These are phyloP conservation scores for Penicillium thymicola DNA, from an alignment of 2,329 filamentous ascomycete genomes.

Conservation along the genomic window DNA sequence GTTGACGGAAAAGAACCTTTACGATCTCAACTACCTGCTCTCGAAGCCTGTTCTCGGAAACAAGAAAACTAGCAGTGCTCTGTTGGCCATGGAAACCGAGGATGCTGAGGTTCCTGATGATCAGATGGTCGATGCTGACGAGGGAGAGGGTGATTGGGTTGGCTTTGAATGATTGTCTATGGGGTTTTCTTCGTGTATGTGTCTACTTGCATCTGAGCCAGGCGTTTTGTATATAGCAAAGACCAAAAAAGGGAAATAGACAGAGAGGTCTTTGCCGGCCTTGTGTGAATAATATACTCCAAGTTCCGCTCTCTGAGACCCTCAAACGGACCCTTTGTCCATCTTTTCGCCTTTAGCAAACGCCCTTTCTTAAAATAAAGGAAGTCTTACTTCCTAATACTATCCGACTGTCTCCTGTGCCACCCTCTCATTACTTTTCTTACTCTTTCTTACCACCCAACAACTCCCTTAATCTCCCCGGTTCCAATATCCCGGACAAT, in stretches of 20 bases:
- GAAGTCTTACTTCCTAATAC: conserved; percentile 6
- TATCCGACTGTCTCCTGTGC: conserved; percentile 18
- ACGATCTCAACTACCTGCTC: conserved; percentile 81
- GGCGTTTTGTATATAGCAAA: conserved; percentile 22
- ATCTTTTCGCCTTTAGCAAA: conserved; percentile 3
- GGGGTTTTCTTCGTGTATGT: conserved; percentile 14
- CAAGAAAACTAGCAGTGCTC: conserved; percentile 27
- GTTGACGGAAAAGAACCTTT: conserved; percentile 82
- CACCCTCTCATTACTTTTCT: conserved; percentile 10
- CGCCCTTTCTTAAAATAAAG: neutral
- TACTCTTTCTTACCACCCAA: neutral
- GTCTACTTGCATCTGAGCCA: conserved; percentile 30
- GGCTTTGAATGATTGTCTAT: conserved; percentile 47
- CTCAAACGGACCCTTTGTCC: conserved; percentile 6
- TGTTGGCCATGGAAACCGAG: conserved; percentile 31
- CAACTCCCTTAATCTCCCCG: neutral
- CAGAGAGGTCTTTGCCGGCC: conserved; percentile 12
- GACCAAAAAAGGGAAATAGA: conserved; percentile 22
- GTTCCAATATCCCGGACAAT: neutral
- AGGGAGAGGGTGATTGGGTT: conserved; percentile 53
- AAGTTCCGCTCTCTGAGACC: conserved; percentile 3
- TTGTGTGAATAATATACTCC: conserved; percentile 6
- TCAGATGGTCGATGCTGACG: conserved; percentile 33
- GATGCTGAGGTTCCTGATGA: conserved; percentile 27
- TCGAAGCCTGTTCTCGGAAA: conserved; percentile 47